Evolutionary conservation across 768 basidiomycete genomes (phyloP).

Genomic region (Suillus placidus): DNA sequence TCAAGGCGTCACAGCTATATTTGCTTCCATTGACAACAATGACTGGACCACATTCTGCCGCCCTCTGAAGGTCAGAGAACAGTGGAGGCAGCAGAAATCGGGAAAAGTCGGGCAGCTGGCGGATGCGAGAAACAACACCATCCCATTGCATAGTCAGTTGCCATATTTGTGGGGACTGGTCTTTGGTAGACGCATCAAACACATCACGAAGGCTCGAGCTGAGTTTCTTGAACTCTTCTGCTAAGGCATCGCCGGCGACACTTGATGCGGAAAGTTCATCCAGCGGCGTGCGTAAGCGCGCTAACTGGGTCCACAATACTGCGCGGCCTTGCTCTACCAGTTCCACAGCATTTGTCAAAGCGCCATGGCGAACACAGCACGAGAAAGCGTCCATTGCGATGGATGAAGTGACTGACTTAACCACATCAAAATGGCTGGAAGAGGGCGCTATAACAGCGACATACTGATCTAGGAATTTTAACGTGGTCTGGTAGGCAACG

Average conservation of each 20-base stretch:
- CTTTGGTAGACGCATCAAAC: neutral
- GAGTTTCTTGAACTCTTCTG: constrained; percentile 11
- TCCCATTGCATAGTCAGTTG: constrained; percentile 14
- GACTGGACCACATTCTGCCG: constrained; percentile 22
- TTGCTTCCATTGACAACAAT: constrained; percentile 21
- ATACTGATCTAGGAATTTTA: constrained; percentile 27
- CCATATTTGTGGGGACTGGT: constrained; percentile 13
- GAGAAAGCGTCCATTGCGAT: constrained; percentile 10
- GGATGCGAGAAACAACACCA: constrained; percentile 10
- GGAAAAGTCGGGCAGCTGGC: constrained; percentile 17
- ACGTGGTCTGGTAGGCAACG: constrained; percentile 28
- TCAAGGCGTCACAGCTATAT: constrained; percentile 18
- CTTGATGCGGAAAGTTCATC: constrained; percentile 21
- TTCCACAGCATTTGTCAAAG: constrained; percentile 23
- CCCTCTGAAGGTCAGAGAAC: constrained; percentile 16
- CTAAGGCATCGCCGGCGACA: neutral
- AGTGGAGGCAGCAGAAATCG: constrained; percentile 19
- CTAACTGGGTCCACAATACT: constrained; percentile 31
- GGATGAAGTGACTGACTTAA: neutral
- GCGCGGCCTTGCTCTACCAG: constrained; percentile 34
- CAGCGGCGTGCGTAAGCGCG: constrained; percentile 26
- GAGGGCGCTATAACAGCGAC: constrained; percentile 19
- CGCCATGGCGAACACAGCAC: constrained; percentile 15
- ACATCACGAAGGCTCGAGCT: constrained; percentile 10
- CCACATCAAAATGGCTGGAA: constrained; percentile 14